These are phyloP conservation scores for Corniculantispora saksenae DNA, from an alignment of 2,329 filamentous ascomycete genomes.

Conservation along the genomic window DNA sequence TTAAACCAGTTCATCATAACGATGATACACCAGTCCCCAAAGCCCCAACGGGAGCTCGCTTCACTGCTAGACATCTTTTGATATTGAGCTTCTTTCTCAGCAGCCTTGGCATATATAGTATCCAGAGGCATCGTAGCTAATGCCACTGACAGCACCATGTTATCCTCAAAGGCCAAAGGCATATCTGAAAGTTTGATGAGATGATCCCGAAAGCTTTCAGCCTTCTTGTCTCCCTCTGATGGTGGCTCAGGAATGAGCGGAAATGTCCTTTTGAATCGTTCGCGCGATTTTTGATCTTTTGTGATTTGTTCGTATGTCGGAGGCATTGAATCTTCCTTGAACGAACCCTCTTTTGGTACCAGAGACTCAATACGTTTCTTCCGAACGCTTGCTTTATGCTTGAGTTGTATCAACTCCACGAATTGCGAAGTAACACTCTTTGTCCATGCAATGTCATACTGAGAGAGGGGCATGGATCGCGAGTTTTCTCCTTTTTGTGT, in stretches of 20 bases:
- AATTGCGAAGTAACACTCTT: background rate
- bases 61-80: constrained; percentile 68
- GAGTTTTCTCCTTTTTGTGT: too few species aligned
- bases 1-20: constrained; percentile 92
- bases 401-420: background rate
- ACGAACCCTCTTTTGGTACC: background rate
- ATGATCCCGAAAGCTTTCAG: constrained; percentile 76
- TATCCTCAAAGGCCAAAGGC: constrained; percentile 73
- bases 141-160: constrained; percentile 88
- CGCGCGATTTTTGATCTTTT: background rate
- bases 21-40: constrained; percentile 93
- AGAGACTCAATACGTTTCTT: too few species aligned
- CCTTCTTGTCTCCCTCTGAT: constrained; percentile 60
- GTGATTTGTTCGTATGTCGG: background rate
- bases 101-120: constrained; percentile 87
- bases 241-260: constrained; percentile 71
- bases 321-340: background rate
- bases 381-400: background rate
- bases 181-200: constrained; percentile 71
- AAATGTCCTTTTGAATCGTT: constrained; percentile 44
- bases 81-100: constrained; percentile 87
- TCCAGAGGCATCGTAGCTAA: constrained; percentile 83
- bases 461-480: background rate
- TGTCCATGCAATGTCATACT: background rate
- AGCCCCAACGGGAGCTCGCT: constrained; percentile 85